A percentile compares a stretch with the other conserved stretches of the same genome.
phyloP scores from a whole-genome alignment of 1,139 yeast genomes.

The Diutina mesorugosa region DNA sequence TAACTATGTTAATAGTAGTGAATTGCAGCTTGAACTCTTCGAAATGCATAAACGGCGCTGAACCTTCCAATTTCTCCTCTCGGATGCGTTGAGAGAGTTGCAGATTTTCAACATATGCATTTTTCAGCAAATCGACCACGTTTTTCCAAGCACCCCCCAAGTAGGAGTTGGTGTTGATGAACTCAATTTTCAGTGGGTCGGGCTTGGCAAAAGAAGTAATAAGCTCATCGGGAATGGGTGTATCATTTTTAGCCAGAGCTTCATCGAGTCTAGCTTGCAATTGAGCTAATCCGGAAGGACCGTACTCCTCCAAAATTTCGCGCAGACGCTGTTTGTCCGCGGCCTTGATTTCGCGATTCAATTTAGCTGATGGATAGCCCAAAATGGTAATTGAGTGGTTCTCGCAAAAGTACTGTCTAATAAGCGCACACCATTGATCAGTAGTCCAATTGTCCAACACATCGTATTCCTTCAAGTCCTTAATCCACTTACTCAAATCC shows the following conservation, averaged over 20 bases:
- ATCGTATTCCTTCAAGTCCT: slow-evolving; percentile 49
- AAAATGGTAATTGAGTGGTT: slow-evolving; percentile 64
- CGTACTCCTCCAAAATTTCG: slow-evolving; percentile 39
- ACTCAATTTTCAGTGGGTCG: slow-evolving; percentile 61
- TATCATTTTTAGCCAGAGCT: slow-evolving; percentile 61
- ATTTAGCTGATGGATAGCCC: slow-evolving; percentile 58
- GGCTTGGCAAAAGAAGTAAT: slow-evolving; percentile 53
- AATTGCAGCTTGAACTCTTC: slow-evolving; percentile 77
- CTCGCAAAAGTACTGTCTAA: slow-evolving; percentile 41
- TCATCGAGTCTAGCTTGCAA: slow-evolving; percentile 36
- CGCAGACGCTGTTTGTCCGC: slow-evolving; percentile 37
- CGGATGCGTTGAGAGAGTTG: slow-evolving; percentile 12
- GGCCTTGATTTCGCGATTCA: slow-evolving; percentile 40
- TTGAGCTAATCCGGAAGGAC: slow-evolving; percentile 45
- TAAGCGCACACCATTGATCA: slow-evolving; percentile 53
- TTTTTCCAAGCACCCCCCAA: slow-evolving; percentile 22
- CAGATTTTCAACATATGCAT: not conserved
- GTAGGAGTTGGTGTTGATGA: slow-evolving; percentile 58
- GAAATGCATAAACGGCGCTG: slow-evolving; percentile 51
- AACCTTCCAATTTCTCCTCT: slow-evolving; percentile 12
- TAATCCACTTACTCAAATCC: slow-evolving; percentile 41
- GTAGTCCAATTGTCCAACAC: slow-evolving; percentile 45
- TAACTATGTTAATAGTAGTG: slow-evolving; percentile 52
- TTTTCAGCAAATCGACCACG: not conserved
- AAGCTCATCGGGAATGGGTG: slow-evolving; percentile 60